Conservation (phyloP, 805 yeast genomes). For the Candida montana region DNA sequence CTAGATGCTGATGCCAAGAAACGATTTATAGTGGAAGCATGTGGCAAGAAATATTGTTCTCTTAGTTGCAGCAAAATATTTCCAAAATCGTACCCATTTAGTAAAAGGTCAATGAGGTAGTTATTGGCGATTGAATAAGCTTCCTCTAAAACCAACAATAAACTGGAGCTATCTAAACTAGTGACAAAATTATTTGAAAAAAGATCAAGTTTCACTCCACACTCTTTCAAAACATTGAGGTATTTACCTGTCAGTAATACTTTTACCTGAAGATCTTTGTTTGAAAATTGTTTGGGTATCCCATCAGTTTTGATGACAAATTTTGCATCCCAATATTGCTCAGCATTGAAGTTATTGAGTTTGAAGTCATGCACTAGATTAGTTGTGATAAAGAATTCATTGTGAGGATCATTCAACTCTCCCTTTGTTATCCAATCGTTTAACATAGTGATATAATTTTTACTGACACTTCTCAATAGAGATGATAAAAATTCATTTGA, state of each 20-base stretch:
- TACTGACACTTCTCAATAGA: constrained; percentile 55
- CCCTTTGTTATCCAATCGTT: constrained; percentile 81
- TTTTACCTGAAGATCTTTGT: constrained; percentile 50
- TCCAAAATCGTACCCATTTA: constrained; percentile 53
- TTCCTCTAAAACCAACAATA: constrained; percentile 50
- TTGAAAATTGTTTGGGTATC: constrained; percentile 57
- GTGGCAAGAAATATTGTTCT: constrained; percentile 50
- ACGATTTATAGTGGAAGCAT: constrained; percentile 44
- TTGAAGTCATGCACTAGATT: constrained; percentile 22
- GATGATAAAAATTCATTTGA: constrained; percentile 46
- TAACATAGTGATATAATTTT: constrained; percentile 60
- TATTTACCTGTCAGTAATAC: constrained; percentile 81
- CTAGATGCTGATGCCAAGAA: constrained; percentile 46
- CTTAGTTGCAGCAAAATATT: constrained; percentile 46
- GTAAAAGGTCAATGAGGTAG: constrained; percentile 49
- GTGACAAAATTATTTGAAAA: constrained; percentile 25
- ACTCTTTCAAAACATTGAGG: constrained; percentile 62
- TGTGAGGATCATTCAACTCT: constrained; percentile 65
- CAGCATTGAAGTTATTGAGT: constrained; percentile 35
- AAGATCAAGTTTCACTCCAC: constrained; percentile 38
- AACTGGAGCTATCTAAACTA: constrained; percentile 33
- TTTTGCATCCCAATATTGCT: constrained; percentile 69
- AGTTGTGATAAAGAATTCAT: constrained; percentile 70
- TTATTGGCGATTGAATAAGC: constrained; percentile 67
- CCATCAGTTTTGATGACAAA: constrained; percentile 74